Evolutionary conservation across 768 basidiomycete species (phyloP), one percentile per base, ranked within the genome.

Genomic region (Omphalotus guepiniiformis): DNA sequence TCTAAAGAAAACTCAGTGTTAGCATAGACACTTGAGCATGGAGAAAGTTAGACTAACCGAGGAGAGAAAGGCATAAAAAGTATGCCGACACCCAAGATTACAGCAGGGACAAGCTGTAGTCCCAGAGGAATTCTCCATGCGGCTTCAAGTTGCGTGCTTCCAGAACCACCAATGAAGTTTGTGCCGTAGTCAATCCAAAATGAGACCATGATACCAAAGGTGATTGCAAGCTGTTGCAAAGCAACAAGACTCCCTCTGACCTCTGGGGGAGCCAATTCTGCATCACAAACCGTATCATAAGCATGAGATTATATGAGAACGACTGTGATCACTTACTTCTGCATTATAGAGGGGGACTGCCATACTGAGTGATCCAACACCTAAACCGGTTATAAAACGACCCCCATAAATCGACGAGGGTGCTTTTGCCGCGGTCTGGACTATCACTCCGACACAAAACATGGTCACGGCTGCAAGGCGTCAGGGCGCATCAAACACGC

Each of bases 11-110:
- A 36, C 3, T 23, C n/a, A 37, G 26, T 13, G 8, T 9, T 42
- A 8, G 35, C 11, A 19, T 8, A 30, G 32, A 25, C 5, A 12
- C 5, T 8, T 9, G 8, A 1, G 25, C 32, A 18, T 12, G 9
- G n/a, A 16, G 11, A 4, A 29, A 13, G 8, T 6, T 2, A n/a
- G 21, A 52, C 64, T 28, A 61, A 79, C 78, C 85, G 70, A 13
- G 88, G 88, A 16, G 84, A 87, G 68, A 85, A 86, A 1, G 88
- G 88, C 78, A 90, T 82, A 62, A 83, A 88, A 39, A 84, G 47
- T 34, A 87, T 82, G 3, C 88, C 88, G 28, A 75, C 56, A 23
- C 81, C 83, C 21, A 92, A 76, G 49, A 87, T 72, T 27, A 88
- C 39, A 12, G 85, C 88, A 12, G 88, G 88, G 2, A 83, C 76